phyloP scores from a whole-genome alignment of 2,329 filamentous ascomycete genomes.

The Pezicula rhizophila region DNA sequence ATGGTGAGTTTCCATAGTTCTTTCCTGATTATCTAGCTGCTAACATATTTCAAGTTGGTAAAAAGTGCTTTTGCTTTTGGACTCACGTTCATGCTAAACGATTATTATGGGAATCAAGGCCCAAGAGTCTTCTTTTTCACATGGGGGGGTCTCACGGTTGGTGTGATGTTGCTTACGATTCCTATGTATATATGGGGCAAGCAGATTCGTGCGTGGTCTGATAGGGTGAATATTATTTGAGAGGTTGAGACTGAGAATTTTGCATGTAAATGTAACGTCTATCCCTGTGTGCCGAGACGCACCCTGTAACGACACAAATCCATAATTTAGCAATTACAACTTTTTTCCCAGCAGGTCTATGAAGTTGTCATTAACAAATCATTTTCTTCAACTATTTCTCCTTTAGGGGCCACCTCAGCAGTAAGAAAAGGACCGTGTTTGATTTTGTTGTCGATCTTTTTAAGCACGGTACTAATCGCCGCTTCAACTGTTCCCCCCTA shows the following conservation, averaged over 20 bases:
- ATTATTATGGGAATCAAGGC: constrained; percentile 2
- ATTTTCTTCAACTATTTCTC: too few relatives aligned
- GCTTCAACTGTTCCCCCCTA: too few relatives aligned
- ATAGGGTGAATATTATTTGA: not conserved
- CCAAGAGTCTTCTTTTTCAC: constrained; percentile 2
- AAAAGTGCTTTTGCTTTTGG: constrained; percentile 8
- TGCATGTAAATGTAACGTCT: too few relatives aligned
- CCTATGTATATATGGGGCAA: constrained; percentile 8
- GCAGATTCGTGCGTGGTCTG: not conserved
- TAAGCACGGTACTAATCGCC: too few relatives aligned
- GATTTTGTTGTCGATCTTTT: too few relatives aligned
- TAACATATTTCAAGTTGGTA: constrained; percentile 1
- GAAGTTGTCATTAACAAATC: too few relatives aligned
- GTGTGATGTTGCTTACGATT: constrained; percentile 4
- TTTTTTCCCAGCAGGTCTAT: too few relatives aligned
- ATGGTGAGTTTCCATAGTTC: constrained; percentile 1
- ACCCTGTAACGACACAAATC: too few relatives aligned
- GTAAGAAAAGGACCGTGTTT: too few relatives aligned
- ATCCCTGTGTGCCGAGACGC: too few relatives aligned
- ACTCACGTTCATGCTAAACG: constrained; percentile 4
- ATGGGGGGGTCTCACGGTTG: not conserved
- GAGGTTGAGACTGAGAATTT: not conserved
- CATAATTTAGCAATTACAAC: too few relatives aligned
- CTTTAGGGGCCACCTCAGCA: too few relatives aligned
- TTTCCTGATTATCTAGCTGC: not conserved